Evolutionary conservation across 2,329 filamentous ascomycete species (phyloP), one percentile per base, ranked within the genome.

Genomic region (Nigrospora oryzae): DNA sequence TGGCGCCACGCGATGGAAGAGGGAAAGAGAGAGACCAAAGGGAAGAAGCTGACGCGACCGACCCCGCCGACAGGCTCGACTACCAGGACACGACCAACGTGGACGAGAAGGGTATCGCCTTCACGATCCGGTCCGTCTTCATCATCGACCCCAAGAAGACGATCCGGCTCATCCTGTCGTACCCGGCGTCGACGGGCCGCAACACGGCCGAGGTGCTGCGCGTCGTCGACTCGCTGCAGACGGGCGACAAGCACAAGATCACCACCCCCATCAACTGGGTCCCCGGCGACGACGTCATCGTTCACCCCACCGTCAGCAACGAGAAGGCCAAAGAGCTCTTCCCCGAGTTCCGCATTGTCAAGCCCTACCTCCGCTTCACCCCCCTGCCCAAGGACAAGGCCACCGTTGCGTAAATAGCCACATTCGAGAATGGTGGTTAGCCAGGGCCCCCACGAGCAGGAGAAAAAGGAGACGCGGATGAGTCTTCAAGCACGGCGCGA

Each of bases 91-190:
- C 82, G 58, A 86, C 82, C 71, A 89, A 89, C 69, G 83, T 89
- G 46, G 85, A 89, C 65, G 67, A 76, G 59, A 88, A 88, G 77
- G 84, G 84, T 56, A 86, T 91, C 56, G 89, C 89, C 46, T 91
- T 95, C 71, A 95, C 90, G 57, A 95, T 96, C 70, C 88, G 90
- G 60, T 89, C 86, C 56, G 90, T 95, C 63, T 95, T 94, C 77
- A 76, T 95, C 70, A 93, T 95, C 66, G 89, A 95, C 73, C 89
- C 89, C 52, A 81, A 80, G 68, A 95, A 95, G 83, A 91, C 84
- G 67, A 93, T 95, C 70, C 84, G 90, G 58, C 81, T 90, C 63
- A 94, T 89, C 65, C 85, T 95, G 73, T 83, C 86, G 62, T 96
- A 95, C 75, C 90, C 90, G 37, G 89, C 90, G 49, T 90, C 85